Base-by-base conservation (phyloP, 192 early-diverging fungal genomes). In the Coemansia sp. region DNA sequence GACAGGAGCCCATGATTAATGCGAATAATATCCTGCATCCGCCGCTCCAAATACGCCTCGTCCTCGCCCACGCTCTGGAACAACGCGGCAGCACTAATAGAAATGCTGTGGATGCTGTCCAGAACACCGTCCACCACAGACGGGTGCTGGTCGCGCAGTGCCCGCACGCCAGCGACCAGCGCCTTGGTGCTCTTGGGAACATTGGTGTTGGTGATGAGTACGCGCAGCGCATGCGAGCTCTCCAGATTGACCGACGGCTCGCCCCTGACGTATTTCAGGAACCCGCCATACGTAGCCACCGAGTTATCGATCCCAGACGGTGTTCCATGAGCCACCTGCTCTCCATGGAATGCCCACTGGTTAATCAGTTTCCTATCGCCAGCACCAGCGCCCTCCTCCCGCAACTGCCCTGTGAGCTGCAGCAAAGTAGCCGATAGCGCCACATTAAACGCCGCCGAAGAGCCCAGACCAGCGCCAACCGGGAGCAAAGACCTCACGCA, bases 241-340 rank as follows among this genome's bases (percentile, higher is more conserved):
- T 79, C 62, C 14, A 94, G 68, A 10, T 75, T 75, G 14, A 68
- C 53, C 55, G 90, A 73, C 7, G 62, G 64, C 38, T 83, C 33
- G 23, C 89, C 91, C 64, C 88, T 90, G 13, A 78, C 72, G 73
- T 88, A 97, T 5, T 80, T 64, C 47, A 90, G 85, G 41, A 92
- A 92, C 20, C 93, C 92, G 83, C 96, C 97, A 74, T 83, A 94
- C 21, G 93, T 93, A 59, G 88, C 86, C 9, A 98, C 85, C 18
- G 94, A 83, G 70, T 99, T 99, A 69, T 99, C 97, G 12, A 99
- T 86, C 1, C 97, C 97, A 25, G 92, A 95, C 6, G 96, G 95
- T 33, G 90, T 94, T 9, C 95, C 95, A 67, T 99, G 97, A 13
- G 96, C 90, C 10, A 99, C 91, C 73, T 95, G 90, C 73, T 99